A percentile compares a stretch with the other conserved stretches of the same genome.
These are phyloP conservation scores for Trametes polyzona DNA, from an alignment of 1,284 basidiomycete genomes.

Conservation along the genomic window DNA sequence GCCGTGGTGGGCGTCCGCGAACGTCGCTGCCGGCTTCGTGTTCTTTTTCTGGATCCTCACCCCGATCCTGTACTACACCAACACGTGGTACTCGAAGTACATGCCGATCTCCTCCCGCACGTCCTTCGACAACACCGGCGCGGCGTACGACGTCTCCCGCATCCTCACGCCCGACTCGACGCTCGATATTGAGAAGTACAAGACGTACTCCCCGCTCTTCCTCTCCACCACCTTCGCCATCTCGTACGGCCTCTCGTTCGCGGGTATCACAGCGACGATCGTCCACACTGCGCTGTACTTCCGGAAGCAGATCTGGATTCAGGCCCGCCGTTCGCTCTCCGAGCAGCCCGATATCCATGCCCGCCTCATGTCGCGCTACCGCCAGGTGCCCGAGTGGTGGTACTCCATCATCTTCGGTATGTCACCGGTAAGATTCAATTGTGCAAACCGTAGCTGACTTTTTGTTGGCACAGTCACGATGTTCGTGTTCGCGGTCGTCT, in stretches of 20 bases:
- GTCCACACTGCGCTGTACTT: conserved; percentile 64
- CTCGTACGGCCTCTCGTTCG: conserved; percentile 64
- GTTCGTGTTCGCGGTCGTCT: conserved; percentile 66
- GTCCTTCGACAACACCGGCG: conserved; percentile 47
- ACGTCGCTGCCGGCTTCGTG: conserved; percentile 37
- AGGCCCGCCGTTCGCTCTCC: conserved; percentile 46
- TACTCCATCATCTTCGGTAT: conserved; percentile 54
- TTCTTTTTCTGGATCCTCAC: conserved; percentile 62
- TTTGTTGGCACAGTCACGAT: conserved; percentile 40
- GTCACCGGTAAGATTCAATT: neutral
- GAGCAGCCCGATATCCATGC: conserved; percentile 70
- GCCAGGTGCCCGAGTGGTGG: conserved; percentile 66
- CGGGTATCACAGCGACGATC: conserved; percentile 56
- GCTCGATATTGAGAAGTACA: conserved; percentile 56
- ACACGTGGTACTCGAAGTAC: conserved; percentile 45
- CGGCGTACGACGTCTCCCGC: conserved; percentile 52
- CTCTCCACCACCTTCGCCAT: conserved; percentile 58
- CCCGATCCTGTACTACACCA: conserved; percentile 53
- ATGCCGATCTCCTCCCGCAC: conserved; percentile 40
- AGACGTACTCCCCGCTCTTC: conserved; percentile 62
- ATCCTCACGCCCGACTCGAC: conserved; percentile 49
- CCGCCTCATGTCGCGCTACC: conserved; percentile 61
- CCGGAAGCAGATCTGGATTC: conserved; percentile 55
- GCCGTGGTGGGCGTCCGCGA: conserved; percentile 38
- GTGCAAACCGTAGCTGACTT: neutral